Percentiles rank a stretch among this genome's conserved stretches.
phyloP scores from a whole-genome alignment of 805 yeast genomes.

The Yarrowia keelungensis region DNA sequence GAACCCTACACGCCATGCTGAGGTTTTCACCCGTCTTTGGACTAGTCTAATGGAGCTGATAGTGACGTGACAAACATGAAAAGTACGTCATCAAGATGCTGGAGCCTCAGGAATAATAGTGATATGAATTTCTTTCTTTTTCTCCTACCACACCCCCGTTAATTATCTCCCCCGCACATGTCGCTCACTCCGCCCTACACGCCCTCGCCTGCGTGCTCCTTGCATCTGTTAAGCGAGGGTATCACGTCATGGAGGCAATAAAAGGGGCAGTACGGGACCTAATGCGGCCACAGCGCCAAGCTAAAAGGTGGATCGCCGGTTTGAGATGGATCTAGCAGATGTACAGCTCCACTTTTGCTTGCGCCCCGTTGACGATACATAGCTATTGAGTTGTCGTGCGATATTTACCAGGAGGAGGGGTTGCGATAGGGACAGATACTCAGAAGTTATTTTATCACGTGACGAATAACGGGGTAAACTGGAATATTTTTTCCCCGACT shows the following conservation, averaged over 20 bases:
- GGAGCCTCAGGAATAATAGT: too few relatives aligned
- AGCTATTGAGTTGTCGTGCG: background rate
- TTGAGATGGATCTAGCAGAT: slow-evolving; percentile 8
- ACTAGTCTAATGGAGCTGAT: background rate
- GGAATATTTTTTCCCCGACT: background rate
- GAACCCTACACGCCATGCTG: slow-evolving; percentile 6
- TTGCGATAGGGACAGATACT: background rate
- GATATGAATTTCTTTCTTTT: too few relatives aligned
- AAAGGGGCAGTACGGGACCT: slow-evolving; percentile 7
- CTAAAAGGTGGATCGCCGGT: background rate
- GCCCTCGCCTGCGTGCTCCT: background rate
- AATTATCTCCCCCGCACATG: too few relatives aligned
- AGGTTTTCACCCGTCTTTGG: background rate
- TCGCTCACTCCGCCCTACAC: background rate
- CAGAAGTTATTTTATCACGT: background rate
- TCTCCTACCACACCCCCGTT: too few relatives aligned
- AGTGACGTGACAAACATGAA: background rate
- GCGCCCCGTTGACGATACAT: background rate
- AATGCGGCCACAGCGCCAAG: background rate
- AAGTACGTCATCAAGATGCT: background rate
- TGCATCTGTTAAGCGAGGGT: slow-evolving; percentile 1
- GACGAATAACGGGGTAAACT: background rate
- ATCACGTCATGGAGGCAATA: slow-evolving; percentile 24
- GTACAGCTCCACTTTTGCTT: background rate
- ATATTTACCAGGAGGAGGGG: background rate